phyloP scores from a whole-genome alignment of 768 basidiomycete species.

The Mycena capillaripes region DNA sequence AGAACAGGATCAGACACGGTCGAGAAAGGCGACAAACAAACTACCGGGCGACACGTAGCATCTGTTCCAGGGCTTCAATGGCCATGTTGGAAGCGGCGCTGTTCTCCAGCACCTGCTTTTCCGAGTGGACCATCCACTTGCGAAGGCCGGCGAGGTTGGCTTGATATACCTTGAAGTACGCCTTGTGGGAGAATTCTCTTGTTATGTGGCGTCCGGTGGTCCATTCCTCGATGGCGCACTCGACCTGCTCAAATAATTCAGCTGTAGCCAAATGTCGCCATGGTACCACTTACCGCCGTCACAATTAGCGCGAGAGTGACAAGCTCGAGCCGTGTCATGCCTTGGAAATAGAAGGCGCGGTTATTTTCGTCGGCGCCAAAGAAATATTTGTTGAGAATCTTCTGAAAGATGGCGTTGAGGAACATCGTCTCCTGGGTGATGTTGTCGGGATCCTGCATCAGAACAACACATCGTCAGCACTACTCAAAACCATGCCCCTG shows the following conservation, averaged over 20 bases:
- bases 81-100: neutral
- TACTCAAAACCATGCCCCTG: no score
- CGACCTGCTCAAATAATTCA: neutral
- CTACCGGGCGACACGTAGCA: neutral
- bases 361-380: neutral
- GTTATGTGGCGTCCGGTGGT: neutral
- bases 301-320: constrained; percentile 1
- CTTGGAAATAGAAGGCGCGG: constrained; percentile 3
- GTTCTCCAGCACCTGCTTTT: neutral
- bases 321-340: neutral
- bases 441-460: constrained; percentile 11
- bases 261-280: neutral
- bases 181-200: neutral
- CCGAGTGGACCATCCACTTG: constrained; percentile 1
- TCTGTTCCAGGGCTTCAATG: neutral
- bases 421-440: constrained; percentile 8
- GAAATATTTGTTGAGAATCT: neutral
- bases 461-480: neutral
- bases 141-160: neutral
- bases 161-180: neutral
- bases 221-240: constrained; percentile 14
- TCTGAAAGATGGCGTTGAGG: neutral
- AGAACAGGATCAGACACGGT: neutral
- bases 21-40: neutral
- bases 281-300: neutral